Conservation (phyloP, 164 flowering plant genomes). For the Piper longum region DNA sequence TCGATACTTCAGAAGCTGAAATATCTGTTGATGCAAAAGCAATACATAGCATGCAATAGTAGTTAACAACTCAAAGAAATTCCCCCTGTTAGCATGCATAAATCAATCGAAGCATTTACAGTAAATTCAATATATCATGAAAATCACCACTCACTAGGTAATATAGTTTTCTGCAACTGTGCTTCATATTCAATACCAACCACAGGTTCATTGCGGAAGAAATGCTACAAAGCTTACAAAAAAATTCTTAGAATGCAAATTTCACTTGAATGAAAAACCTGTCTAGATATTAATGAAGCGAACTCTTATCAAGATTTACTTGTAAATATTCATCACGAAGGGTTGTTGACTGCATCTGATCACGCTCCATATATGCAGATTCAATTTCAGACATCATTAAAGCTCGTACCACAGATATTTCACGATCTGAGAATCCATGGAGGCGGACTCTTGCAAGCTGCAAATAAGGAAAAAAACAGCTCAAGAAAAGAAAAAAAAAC, state of each 20-base stretch:
- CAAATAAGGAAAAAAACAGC: conserved; percentile 4
- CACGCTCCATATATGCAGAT: conserved; percentile 94
- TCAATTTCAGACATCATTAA: conserved; percentile 83
- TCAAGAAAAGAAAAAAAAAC: background rate
- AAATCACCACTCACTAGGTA: conserved; percentile 58
- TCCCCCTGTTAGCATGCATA: background rate
- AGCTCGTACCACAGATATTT: conserved; percentile 64
- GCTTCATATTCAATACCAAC: conserved; percentile 88
- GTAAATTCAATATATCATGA: background rate
- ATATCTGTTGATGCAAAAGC: conserved; percentile 29
- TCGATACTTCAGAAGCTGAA: conserved; percentile 61
- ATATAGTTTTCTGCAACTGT: conserved; percentile 68
- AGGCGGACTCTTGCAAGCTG: conserved; percentile 78
- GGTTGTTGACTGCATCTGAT: conserved; percentile 79
- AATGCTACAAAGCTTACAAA: conserved; percentile 41
- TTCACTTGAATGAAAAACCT: background rate
- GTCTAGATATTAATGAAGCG: too few relatives aligned
- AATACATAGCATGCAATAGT: background rate
- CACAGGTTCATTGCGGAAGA: conserved; percentile 74
- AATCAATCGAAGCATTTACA: background rate
- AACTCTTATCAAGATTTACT: conserved; percentile 17
- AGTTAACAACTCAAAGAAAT: background rate
- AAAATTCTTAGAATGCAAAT: background rate
- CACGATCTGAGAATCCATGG: conserved; percentile 93
- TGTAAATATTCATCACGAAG: conserved; percentile 82